Evolutionary conservation across 23 red algal species (phyloP), one percentile per base, ranked within the genome.

Genomic region (Gracilaria domingensis): DNA sequence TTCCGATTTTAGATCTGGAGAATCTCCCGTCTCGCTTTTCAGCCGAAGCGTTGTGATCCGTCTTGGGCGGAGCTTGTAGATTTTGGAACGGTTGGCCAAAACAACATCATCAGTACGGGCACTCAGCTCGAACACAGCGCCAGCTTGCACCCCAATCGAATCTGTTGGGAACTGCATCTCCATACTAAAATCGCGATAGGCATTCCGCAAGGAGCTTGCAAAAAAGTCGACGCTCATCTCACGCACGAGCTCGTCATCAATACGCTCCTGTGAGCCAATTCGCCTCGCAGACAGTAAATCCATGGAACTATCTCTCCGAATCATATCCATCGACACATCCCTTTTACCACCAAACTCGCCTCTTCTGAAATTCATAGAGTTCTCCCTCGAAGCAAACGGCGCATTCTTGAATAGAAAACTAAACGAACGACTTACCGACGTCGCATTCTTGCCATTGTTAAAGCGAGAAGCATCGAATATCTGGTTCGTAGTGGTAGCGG

Each of bases 151-250:
- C 20, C 45, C 66, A 9, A 20, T 58, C 2, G 66, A 75, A 25
- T 78, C 75, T 2, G 44, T 47, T 0, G 84, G 84, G 35, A 90
- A 81, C 87, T 90, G 87, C 87, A 90, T 90, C 36, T 90, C 87
- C 73, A 90, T 90, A 29, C 87, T 90, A 38, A 90, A 81, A 47
- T 90, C 87, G 45, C 75, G 71, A 14, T 69, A 55, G 21, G 74
- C 74, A 2, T 80, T 79, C 14, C 87, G 71, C 42, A 90, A 71
- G 4, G 87, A 71, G 34, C 45, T 81, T 80, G 75, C 87, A 90
- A 90, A 80, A 69, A 64, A 90, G 74, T 90, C 87, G 25, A 90
- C 51, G 48, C 87, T 90, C 87, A 90, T 90, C 38, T 90, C 87
- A 34, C 87, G 71, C 32, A 74, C 66, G 54, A 90, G 76, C 17